These are phyloP conservation scores for Botrytis squamosa DNA, from an alignment of 2,329 filamentous ascomycete species.

Conservation along the genomic window DNA sequence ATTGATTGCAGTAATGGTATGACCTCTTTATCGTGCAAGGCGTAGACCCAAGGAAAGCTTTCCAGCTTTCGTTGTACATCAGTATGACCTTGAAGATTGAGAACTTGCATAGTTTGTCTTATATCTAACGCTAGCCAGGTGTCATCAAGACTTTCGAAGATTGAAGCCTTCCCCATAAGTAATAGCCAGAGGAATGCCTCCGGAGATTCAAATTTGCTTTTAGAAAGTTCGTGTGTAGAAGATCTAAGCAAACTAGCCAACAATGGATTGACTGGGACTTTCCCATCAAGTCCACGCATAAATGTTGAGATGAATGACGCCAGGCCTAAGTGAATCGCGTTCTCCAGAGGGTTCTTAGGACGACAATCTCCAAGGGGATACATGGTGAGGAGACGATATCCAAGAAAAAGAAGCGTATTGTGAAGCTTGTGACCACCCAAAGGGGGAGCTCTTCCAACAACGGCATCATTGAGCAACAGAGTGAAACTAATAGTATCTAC, in stretches of 20 bases:
- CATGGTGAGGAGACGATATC: constrained; percentile 35
- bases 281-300: constrained; percentile 17
- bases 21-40: constrained; percentile 27
- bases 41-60: constrained; percentile 35
- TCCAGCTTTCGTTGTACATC: constrained; percentile 23
- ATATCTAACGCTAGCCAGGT: constrained; percentile 22
- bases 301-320: constrained; percentile 36
- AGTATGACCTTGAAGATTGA: constrained; percentile 26
- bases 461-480: constrained; percentile 25
- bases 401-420: constrained; percentile 32
- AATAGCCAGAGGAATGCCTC: constrained; percentile 33
- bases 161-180: constrained; percentile 24
- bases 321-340: constrained; percentile 35
- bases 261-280: constrained; percentile 20
- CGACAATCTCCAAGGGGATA: constrained; percentile 21
- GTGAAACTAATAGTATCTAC: background rate
- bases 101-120: constrained; percentile 17
- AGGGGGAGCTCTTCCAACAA: constrained; percentile 22
- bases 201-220: constrained; percentile 17
- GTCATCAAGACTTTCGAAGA: constrained; percentile 17
- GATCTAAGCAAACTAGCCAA: constrained; percentile 17
- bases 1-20: background rate
- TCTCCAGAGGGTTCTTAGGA: constrained; percentile 19
- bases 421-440: constrained; percentile 35
- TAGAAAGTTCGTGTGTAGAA: background rate